phyloP scores from a whole-genome alignment of 2,329 filamentous ascomycete species.

The Aspergillus eucalypticola region DNA sequence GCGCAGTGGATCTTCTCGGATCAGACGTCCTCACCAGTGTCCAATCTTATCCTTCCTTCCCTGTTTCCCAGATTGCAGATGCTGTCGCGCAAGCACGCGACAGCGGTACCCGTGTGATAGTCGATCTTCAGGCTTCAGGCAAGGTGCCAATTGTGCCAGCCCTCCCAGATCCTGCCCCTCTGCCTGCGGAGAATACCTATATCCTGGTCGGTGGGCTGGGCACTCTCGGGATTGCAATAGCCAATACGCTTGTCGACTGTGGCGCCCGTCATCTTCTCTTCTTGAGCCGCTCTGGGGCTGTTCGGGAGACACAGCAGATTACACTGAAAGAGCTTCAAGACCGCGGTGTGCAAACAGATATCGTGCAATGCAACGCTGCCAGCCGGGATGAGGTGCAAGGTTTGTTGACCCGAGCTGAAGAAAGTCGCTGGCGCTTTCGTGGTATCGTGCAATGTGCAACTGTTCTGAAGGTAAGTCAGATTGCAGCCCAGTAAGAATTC shows the following conservation, averaged over 20 bases:
- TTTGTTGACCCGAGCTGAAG: slow-evolving; percentile 16
- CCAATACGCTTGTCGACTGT: slow-evolving; percentile 18
- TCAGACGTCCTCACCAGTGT: neutral
- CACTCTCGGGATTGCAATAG: slow-evolving; percentile 23
- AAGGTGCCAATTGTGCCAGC: neutral
- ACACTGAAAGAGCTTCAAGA: slow-evolving; percentile 15
- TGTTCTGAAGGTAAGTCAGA: slow-evolving; percentile 18
- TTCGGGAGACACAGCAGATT: slow-evolving; percentile 13
- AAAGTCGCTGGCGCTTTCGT: slow-evolving; percentile 15
- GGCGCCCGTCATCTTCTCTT: slow-evolving; percentile 27
- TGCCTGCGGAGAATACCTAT: slow-evolving; percentile 13
- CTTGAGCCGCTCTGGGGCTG: slow-evolving; percentile 21
- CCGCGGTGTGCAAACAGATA: slow-evolving; percentile 17
- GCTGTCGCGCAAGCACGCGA: neutral
- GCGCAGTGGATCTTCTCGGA: neutral
- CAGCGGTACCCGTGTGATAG: neutral
- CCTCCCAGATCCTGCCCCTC: neutral
- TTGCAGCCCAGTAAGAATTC: too few relatives aligned
- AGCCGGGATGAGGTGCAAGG: slow-evolving; percentile 16
- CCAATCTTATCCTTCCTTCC: neutral
- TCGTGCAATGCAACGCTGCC: slow-evolving; percentile 21
- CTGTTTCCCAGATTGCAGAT: neutral
- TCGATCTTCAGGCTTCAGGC: neutral
- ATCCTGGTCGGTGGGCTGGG: slow-evolving; percentile 27
- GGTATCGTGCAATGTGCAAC: slow-evolving; percentile 25